Evolutionary conservation across 108 stramenopile genomes (phyloP).

Genomic region (Seminavis robusta): DNA sequence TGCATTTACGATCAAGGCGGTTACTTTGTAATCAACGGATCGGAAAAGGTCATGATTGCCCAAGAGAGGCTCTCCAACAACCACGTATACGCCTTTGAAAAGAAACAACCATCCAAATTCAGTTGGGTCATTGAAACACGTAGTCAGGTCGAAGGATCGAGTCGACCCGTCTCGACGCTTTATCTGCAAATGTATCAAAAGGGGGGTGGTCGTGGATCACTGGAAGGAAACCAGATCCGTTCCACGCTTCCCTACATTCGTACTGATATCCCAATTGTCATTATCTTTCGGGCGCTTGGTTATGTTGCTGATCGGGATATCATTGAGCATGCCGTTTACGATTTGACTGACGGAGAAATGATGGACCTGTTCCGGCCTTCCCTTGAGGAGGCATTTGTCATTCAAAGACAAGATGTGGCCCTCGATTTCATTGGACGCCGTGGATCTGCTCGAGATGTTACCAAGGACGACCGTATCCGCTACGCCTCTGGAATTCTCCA

Average conservation of each 20-base stretch:
- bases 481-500: constrained; percentile 94
- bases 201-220: constrained; percentile 80
- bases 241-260: constrained; percentile 95
- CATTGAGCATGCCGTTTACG: constrained; percentile 98
- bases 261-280: constrained; percentile 96
- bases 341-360: constrained; percentile 95
- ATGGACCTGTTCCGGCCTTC: constrained; percentile 95
- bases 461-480: constrained; percentile 94
- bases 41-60: constrained; percentile 98
- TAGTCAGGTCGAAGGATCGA: constrained; percentile 89
- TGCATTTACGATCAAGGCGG: constrained; percentile 99
- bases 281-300: constrained; percentile 97
- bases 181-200: constrained; percentile 98
- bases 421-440: constrained; percentile 96
- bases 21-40: constrained; percentile 99
- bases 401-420: constrained; percentile 90
- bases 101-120: constrained; percentile 96
- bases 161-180: constrained; percentile 89
- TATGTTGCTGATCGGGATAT: constrained; percentile 94
- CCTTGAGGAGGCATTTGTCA: constrained; percentile 94
- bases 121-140: constrained; percentile 96
- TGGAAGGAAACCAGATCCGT: constrained; percentile 95
- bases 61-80: constrained; percentile 99
- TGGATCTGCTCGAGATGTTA: constrained; percentile 89
- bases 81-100: constrained; percentile 97